Evolutionary conservation across 1,139 yeast species (phyloP).

Genomic region (Debaryomycetaceae sp.): DNA sequence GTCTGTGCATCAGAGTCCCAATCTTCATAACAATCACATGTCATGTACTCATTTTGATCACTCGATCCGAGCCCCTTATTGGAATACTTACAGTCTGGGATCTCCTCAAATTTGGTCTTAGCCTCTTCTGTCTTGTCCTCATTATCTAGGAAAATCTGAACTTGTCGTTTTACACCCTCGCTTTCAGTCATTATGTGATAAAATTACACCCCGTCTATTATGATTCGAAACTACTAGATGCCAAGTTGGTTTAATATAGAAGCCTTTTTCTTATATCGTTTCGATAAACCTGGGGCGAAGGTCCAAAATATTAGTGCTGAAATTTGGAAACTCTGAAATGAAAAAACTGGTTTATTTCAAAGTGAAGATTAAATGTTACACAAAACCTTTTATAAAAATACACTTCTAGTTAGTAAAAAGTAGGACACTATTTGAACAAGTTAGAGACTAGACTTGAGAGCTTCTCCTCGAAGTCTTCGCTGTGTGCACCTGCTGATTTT

Average conservation of each 20-base stretch:
- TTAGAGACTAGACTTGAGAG: slow-evolving; percentile 15
- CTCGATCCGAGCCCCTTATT: slow-evolving; percentile 60
- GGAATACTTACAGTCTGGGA: slow-evolving; percentile 61
- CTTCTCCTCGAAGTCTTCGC: slow-evolving; percentile 16
- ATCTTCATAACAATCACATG: slow-evolving; percentile 77
- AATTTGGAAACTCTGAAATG: slow-evolving; percentile 3
- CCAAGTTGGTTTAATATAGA: neutral
- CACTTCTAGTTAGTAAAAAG: neutral
- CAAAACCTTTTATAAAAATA: slow-evolving; percentile 4
- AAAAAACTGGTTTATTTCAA: neutral
- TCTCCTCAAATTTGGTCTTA: slow-evolving; percentile 47
- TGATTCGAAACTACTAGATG: neutral
- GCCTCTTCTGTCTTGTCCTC: slow-evolving; percentile 76
- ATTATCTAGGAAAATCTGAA: slow-evolving; percentile 42
- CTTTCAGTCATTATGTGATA: slow-evolving; percentile 7
- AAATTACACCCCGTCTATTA: neutral
- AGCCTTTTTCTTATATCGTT: neutral
- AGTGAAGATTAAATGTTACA: slow-evolving; percentile 4
- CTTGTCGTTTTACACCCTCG: slow-evolving; percentile 9
- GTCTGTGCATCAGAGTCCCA: slow-evolving; percentile 30
- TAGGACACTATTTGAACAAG: slow-evolving; percentile 7
- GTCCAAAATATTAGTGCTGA: neutral
- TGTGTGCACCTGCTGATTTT: slow-evolving; percentile 1
- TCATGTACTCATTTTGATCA: slow-evolving; percentile 72
- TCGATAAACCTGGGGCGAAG: neutral